Percentiles rank a stretch among this genome's conserved stretches.
phyloP scores from a whole-genome alignment of 495 filamentous ascomycete genomes.

The Pseudevernia furfuracea region DNA sequence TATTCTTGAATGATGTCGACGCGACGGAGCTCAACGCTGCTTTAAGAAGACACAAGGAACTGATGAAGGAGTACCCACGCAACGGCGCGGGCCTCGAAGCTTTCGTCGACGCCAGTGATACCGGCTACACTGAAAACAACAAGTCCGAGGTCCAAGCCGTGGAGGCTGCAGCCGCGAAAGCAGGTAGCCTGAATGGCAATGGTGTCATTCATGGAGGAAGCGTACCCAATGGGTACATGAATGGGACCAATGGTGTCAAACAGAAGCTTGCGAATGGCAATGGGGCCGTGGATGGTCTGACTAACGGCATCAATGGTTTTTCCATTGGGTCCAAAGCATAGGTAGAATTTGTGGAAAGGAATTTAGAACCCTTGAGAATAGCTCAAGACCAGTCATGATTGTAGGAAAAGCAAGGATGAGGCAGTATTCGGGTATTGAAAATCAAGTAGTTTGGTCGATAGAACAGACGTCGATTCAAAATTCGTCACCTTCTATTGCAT shows the following conservation, averaged over 20 bases:
- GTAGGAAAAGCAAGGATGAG: background rate
- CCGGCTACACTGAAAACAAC: constrained; percentile 46
- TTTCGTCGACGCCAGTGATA: constrained; percentile 55
- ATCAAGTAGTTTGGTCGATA: background rate
- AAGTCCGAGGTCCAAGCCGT: constrained; percentile 31
- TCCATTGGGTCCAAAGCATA: constrained; percentile 26
- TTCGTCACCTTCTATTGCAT: background rate
- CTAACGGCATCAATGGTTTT: constrained; percentile 28
- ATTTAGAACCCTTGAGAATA: background rate
- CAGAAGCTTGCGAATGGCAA: constrained; percentile 24
- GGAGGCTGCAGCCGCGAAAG: constrained; percentile 31
- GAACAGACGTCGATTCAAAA: background rate
- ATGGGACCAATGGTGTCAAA: constrained; percentile 22
- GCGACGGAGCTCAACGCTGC: constrained; percentile 44
- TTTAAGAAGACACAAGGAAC: constrained; percentile 45
- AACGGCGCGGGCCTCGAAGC: constrained; percentile 52
- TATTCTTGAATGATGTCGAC: constrained; percentile 51
- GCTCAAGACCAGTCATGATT: background rate
- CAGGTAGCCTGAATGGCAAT: constrained; percentile 30
- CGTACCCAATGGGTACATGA: constrained; percentile 26
- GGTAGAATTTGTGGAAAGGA: background rate
- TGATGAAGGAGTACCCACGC: constrained; percentile 47
- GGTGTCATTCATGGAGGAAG: constrained; percentile 24
- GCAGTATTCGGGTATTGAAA: background rate
- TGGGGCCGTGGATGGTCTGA: constrained; percentile 20